A percentile compares a stretch with the other conserved stretches of the same genome.
Conservation (phyloP, 78 protist genomes). For the Dictyostelium purpureum region DNA sequence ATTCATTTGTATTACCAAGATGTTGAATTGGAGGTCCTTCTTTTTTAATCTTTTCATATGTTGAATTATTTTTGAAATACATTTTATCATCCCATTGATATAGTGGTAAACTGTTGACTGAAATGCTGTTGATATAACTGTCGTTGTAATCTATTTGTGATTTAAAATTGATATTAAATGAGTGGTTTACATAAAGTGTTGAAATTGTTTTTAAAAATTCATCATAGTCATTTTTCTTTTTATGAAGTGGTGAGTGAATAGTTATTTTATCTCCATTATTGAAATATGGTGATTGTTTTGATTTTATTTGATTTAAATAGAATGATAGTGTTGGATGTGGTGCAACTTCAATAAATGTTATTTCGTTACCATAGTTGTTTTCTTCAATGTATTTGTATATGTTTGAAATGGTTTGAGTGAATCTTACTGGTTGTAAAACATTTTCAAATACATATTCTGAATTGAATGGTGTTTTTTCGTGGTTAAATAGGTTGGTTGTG, state of each 20-base stretch:
- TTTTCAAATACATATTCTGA: neutral
- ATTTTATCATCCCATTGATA: slow-evolving; percentile 31
- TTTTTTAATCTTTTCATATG: neutral
- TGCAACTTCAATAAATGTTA: slow-evolving; percentile 15
- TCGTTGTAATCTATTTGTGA: too few species aligned
- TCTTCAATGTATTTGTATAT: neutral
- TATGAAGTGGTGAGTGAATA: slow-evolving; percentile 22
- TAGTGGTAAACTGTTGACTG: neutral
- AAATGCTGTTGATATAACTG: too few species aligned
- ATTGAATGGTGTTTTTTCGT: neutral
- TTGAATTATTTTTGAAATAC: neutral
- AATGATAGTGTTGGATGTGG: slow-evolving; percentile 65
- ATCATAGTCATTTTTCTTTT: neutral
- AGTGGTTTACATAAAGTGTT: neutral
- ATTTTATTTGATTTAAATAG: neutral
- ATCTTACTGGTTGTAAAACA: neutral
- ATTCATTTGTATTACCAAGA: too few species aligned
- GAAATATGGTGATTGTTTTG: too few species aligned
- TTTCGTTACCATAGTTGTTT: neutral
- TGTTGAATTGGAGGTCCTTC: neutral
- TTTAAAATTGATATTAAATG: neutral
- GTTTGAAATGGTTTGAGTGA: neutral
- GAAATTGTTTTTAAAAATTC: neutral
- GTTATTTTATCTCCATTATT: too few species aligned
- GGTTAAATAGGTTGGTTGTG: neutral